Percentiles rank a stretch among this genome's conserved stretches.
Conservation (phyloP, 345 rosid genomes). For the Reutealis trisperma region DNA sequence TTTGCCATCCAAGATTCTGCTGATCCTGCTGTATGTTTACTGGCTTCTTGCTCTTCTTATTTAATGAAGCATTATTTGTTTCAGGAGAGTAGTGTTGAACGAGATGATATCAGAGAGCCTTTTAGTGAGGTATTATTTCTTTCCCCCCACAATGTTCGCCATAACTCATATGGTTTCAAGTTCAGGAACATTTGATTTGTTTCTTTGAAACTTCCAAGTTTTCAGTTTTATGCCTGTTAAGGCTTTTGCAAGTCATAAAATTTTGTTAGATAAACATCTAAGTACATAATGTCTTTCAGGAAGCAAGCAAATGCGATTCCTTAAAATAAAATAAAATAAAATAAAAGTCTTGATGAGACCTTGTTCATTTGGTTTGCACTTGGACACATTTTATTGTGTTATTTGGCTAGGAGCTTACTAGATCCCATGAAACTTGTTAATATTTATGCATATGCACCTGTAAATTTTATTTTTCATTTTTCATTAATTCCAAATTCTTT, state of each 20-base stretch:
- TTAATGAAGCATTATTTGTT: constrained; percentile 30
- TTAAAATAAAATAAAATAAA: too few relatives aligned
- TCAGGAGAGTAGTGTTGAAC: constrained; percentile 94
- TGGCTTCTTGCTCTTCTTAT: neutral
- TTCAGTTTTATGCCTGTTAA: neutral
- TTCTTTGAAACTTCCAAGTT: neutral
- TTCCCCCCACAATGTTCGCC: neutral
- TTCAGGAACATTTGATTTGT: neutral
- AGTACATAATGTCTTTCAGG: neutral
- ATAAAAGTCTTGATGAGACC: neutral
- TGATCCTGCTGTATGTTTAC: neutral
- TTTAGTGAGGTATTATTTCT: constrained; percentile 70
- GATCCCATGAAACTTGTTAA: neutral
- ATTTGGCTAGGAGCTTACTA: neutral
- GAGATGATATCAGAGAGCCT: constrained; percentile 85
- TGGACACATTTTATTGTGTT: neutral
- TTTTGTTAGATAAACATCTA: neutral
- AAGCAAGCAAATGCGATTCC: too few relatives aligned
- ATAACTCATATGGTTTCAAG: neutral
- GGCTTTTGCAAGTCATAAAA: neutral
- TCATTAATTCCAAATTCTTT: neutral
- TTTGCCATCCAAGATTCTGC: constrained; percentile 6
- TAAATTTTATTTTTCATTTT: neutral
- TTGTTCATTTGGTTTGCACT: neutral
- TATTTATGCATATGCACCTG: neutral